phyloP scores from a whole-genome alignment of 1,284 basidiomycete genomes.

The Wallemia mellicola region DNA sequence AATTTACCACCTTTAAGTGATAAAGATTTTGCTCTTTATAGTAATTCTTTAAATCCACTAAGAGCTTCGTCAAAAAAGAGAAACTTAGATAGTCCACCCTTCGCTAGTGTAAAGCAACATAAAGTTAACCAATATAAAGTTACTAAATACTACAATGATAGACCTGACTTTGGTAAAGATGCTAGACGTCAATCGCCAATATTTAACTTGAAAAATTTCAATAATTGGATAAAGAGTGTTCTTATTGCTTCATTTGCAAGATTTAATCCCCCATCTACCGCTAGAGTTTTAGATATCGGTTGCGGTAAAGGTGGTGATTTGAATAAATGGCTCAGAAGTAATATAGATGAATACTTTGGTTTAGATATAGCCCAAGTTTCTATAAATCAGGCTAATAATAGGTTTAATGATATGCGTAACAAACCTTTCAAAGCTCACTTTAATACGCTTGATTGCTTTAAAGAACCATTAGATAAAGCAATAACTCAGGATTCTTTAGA shows the following conservation, averaged over 20 bases:
- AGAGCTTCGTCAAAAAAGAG: neutral
- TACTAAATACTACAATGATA: conserved; percentile 31
- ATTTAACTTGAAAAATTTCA: conserved; percentile 84
- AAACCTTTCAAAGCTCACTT: conserved; percentile 45
- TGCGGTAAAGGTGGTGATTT: conserved; percentile 96
- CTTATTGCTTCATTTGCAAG: conserved; percentile 34
- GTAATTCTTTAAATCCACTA: neutral
- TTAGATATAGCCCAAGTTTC: conserved; percentile 84
- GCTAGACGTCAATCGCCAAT: conserved; percentile 75
- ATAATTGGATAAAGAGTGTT: conserved; percentile 97
- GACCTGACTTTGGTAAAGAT: conserved; percentile 62
- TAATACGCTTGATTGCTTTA: conserved; percentile 63
- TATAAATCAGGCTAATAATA: conserved; percentile 52
- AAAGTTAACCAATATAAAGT: neutral
- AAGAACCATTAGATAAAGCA: conserved; percentile 33
- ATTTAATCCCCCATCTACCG: conserved; percentile 24
- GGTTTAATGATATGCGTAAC: conserved; percentile 25
- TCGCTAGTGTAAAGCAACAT: neutral
- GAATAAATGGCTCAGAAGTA: conserved; percentile 79
- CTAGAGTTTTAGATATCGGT: conserved; percentile 71
- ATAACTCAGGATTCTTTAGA: conserved; percentile 29
- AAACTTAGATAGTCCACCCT: neutral
- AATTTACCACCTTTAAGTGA: neutral
- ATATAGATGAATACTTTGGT: conserved; percentile 44
- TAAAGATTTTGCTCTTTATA: neutral